phyloP scores from a whole-genome alignment of 2,329 filamentous ascomycete species.

The Alternaria atra region DNA sequence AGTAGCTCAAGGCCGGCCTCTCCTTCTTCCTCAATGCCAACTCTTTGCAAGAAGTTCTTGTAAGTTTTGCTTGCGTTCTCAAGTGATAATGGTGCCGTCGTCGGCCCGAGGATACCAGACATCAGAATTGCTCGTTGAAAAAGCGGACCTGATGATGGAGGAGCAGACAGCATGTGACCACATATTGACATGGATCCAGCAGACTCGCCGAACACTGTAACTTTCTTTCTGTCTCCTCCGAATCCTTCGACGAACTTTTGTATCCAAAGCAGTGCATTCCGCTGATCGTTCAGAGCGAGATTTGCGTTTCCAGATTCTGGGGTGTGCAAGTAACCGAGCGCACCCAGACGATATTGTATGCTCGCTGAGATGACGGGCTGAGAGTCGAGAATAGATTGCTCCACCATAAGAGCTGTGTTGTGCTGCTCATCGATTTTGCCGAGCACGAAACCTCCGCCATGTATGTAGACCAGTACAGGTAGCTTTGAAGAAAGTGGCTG shows the following conservation, averaged over 20 bases:
- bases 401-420: slow-evolving; percentile 32
- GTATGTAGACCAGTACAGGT: slow-evolving; percentile 62
- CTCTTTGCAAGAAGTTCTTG: slow-evolving; percentile 30
- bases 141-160: slow-evolving; percentile 21
- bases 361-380: slow-evolving; percentile 26
- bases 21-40: slow-evolving; percentile 24
- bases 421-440: slow-evolving; percentile 44
- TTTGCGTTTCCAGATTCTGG: slow-evolving; percentile 45
- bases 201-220: slow-evolving; percentile 56
- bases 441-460: slow-evolving; percentile 60
- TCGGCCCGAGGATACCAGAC: slow-evolving; percentile 30
- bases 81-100: slow-evolving; percentile 14
- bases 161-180: slow-evolving; percentile 33
- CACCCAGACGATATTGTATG: slow-evolving; percentile 41
- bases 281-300: slow-evolving; percentile 41
- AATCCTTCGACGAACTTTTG: slow-evolving; percentile 47
- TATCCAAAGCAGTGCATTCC: slow-evolving; percentile 49
- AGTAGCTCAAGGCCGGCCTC: slow-evolving; percentile 17
- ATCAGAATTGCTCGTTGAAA: slow-evolving; percentile 34
- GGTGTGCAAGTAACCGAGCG: slow-evolving; percentile 51
- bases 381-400: slow-evolving; percentile 30
- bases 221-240: slow-evolving; percentile 41
- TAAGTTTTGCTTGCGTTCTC: slow-evolving; percentile 19
- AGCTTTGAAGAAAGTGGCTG: slow-evolving; percentile 32
- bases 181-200: slow-evolving; percentile 52